phyloP scores from a whole-genome alignment of 2,329 filamentous ascomycete genomes.

The Diaporthe vexans region DNA sequence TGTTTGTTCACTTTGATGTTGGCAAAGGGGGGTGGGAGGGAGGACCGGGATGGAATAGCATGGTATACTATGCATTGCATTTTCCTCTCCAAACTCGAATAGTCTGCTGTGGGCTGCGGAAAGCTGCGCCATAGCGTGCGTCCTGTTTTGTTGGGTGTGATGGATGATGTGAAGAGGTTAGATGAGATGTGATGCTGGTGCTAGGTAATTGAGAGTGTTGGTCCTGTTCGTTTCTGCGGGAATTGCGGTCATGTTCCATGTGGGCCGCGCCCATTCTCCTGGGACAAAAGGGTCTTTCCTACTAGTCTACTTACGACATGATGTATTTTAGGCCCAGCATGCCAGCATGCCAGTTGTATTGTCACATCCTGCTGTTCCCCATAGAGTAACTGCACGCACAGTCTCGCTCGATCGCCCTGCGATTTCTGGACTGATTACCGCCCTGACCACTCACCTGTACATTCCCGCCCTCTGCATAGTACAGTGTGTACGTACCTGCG shows the following conservation, averaged over 20 bases:
- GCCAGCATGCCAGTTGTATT: no score
- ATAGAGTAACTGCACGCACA: neutral
- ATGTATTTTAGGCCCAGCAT: slow-evolving; percentile 8
- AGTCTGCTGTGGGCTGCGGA: slow-evolving; percentile 2
- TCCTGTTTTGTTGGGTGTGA: neutral
- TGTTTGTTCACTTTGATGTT: neutral
- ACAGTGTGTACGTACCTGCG: neutral
- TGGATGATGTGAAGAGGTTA: slow-evolving; percentile 20
- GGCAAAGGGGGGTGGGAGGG: neutral
- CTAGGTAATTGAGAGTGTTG: slow-evolving; percentile 4
- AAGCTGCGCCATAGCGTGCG: slow-evolving; percentile 11
- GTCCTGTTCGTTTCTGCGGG: slow-evolving; percentile 27
- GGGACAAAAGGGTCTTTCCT: slow-evolving; percentile 27
- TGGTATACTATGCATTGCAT: slow-evolving; percentile 10
- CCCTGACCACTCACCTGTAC: neutral
- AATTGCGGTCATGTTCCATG: slow-evolving; percentile 26
- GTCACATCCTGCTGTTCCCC: neutral
- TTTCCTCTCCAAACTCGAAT: neutral
- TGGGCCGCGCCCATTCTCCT: slow-evolving; percentile 29
- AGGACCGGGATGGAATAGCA: slow-evolving; percentile 3
- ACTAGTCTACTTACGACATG: slow-evolving; percentile 24
- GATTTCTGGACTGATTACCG: slow-evolving; percentile 13
- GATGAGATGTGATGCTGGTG: slow-evolving; percentile 28
- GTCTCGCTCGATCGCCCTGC: slow-evolving; percentile 15
- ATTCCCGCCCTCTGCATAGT: neutral